A percentile compares a stretch with the other conserved stretches of the same genome.
These are phyloP conservation scores for Hyaloscypha variabilis DNA, from an alignment of 495 filamentous ascomycete genomes.

Conservation along the genomic window DNA sequence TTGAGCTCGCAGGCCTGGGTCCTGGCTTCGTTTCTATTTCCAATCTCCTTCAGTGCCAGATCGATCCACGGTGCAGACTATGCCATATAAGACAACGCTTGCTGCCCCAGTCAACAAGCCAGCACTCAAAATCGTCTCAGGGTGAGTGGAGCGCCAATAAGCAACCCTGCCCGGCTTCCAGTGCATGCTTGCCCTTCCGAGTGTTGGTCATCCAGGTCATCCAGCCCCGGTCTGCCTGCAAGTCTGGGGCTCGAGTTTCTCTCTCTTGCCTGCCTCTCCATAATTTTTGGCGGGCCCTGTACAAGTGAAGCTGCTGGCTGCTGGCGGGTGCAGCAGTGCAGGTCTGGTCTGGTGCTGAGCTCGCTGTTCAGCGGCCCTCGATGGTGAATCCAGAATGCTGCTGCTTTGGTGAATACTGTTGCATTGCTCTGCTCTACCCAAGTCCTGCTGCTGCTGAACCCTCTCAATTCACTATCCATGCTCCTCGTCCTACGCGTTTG, in stretches of 20 bases:
- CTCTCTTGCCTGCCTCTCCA: constrained; percentile 10
- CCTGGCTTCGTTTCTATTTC: neutral
- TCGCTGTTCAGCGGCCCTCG: no score
- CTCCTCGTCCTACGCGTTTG: neutral
- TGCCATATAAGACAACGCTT: constrained; percentile 23
- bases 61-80: constrained; percentile 16
- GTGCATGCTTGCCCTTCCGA: constrained; percentile 26
- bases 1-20: neutral
- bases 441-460: no score
- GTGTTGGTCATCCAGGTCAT: constrained; percentile 28
- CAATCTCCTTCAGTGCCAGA: neutral
- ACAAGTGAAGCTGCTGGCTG: constrained; percentile 1
- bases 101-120: constrained; percentile 15
- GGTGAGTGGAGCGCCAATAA: constrained; percentile 21
- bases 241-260: neutral
- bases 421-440: no score
- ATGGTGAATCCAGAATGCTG: no score
- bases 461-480: neutral
- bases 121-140: constrained; percentile 22
- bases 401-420: no score
- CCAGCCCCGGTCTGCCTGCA: constrained; percentile 12
- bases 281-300: constrained; percentile 16
- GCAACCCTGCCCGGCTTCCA: constrained; percentile 1
- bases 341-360: neutral
- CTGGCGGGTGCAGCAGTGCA: neutral